Evolutionary conservation across 208 protist species (phyloP), one percentile per base, ranked within the genome.

Genomic region (Polymyxa betae): DNA sequence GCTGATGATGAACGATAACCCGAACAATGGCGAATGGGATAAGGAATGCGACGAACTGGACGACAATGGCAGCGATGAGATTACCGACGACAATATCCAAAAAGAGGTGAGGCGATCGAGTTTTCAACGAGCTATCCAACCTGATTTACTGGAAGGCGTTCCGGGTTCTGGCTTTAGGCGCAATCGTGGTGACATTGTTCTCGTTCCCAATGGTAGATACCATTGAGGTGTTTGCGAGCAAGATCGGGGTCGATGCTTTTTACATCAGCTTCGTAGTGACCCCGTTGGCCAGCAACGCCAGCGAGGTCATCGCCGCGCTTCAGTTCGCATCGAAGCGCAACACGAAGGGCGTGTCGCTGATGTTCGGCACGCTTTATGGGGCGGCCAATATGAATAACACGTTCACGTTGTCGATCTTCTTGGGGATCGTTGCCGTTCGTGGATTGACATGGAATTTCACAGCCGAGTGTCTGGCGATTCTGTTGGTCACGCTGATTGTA

Each of bases 381-480:
- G 77, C 91, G 41, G 92, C 93, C 0, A 93, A 90, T 29, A 95
- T 95, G 94, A 95, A 95, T 32, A 95, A 94, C 88, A 95, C 93
- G 0, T 52, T 95, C 32, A n/a, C 16, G 5, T 78, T 89, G 35
- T 64, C 90, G 16, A 91, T 91, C 5, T 91, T 91, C 40, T 29
- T 88, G 10, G 90, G 90, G 10, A 16, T 91, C 1, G 90, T 91
- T 43, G 88, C 88, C 0, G 32, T 93, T 64, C 88, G 64, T 66
- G 52, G 88, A 60, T 40, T 94, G 0, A 45, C 45, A 20, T 94
- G 93, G 93, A 92, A 94, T 29, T 94, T 92, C 44, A 88, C 64
- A 38, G 93, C 93, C 35, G 93, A 94, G 77, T 78, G 78, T 1
- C 0, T 94, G 0, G 49, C 64, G 0, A 94, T 94, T 45, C 35